phyloP scores from a whole-genome alignment of 345 rosid species.

The Gossypioides kirkii region DNA sequence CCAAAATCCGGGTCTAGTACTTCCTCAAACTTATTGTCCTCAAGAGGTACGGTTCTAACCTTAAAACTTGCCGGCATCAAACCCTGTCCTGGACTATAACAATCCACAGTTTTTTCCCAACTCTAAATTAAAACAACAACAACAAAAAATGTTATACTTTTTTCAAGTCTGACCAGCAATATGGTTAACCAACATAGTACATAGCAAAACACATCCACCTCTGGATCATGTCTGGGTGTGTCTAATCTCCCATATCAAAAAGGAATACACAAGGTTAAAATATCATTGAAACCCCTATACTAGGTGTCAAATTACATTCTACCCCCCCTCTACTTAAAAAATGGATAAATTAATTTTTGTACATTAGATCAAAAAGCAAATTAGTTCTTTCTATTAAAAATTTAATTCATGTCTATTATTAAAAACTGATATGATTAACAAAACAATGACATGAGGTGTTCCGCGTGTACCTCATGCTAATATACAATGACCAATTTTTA shows the following conservation, averaged over 20 bases:
- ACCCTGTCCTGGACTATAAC: slow-evolving; percentile 90
- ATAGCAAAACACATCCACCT: background rate
- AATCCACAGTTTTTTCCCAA: slow-evolving; percentile 94
- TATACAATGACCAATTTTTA: no score
- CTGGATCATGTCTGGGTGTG: background rate
- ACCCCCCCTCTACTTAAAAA: no score
- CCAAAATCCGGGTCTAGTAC: slow-evolving; percentile 90
- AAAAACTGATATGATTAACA: no score
- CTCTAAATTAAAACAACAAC: slow-evolving; percentile 35
- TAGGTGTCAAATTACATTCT: background rate
- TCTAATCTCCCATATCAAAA: background rate
- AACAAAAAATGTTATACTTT: background rate
- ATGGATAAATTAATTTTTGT: no score
- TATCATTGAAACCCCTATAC: no score
- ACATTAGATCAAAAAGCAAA: no score
- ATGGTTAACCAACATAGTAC: background rate
- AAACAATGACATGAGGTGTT: no score
- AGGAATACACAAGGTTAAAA: no score
- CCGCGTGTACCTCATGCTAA: no score
- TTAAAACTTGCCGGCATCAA: slow-evolving; percentile 93
- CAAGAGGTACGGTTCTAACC: slow-evolving; percentile 67
- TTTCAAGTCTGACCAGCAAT: background rate
- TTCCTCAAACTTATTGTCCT: slow-evolving; percentile 61
- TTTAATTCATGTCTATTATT: no score
- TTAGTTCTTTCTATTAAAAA: no score